Conservation (phyloP, 805 yeast genomes). For the Saccharomycopsis javanensis region DNA sequence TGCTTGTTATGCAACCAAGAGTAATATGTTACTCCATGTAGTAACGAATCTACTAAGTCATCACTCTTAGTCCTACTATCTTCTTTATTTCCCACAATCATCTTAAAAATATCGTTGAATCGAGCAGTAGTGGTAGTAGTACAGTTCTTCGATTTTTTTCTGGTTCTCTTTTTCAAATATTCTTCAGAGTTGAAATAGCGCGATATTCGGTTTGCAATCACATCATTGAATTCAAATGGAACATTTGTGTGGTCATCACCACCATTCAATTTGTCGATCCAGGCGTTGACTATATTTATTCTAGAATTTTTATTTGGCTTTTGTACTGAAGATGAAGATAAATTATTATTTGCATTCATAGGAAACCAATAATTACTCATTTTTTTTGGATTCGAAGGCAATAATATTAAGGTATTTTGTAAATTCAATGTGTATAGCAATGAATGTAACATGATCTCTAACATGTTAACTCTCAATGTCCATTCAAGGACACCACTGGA, state of each 20-base stretch:
- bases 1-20: constrained; percentile 29
- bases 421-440: constrained; percentile 5
- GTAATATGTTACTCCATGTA: constrained; percentile 47
- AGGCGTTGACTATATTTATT: constrained; percentile 4
- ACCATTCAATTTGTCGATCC: not conserved
- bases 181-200: not conserved
- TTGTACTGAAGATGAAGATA: not conserved
- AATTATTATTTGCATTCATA: not conserved
- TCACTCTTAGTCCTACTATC: constrained; percentile 38
- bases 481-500: constrained; percentile 13
- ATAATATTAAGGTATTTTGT: not conserved
- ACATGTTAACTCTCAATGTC: constrained; percentile 17
- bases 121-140: not conserved
- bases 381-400: constrained; percentile 7
- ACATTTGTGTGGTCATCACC: not conserved
- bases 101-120: not conserved
- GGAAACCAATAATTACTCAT: constrained; percentile 11
- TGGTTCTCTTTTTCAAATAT: constrained; percentile 1
- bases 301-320: constrained; percentile 1
- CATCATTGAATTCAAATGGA: not conserved
- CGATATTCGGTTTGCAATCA: not conserved
- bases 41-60: constrained; percentile 56
- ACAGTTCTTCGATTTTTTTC: not conserved
- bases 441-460: constrained; percentile 14
- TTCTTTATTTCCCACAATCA: not conserved